These are phyloP conservation scores for Astragalus membranaceus DNA, from an alignment of 306 rosid species.

Conservation along the genomic window DNA sequence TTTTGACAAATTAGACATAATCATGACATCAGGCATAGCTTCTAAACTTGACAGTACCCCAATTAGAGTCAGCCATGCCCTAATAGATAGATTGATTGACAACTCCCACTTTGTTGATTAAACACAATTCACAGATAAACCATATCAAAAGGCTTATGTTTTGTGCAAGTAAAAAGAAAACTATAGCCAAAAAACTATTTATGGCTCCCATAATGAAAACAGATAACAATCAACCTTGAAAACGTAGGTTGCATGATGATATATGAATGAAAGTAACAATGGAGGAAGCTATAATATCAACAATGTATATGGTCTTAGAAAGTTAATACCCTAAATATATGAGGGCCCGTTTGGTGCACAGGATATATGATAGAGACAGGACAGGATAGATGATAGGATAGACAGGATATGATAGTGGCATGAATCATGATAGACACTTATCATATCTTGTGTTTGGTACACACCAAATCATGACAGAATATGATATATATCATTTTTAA, in stretches of 20 bases:
- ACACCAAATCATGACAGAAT: no score
- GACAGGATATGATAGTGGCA: no score
- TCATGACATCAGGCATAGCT: neutral
- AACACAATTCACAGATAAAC: constrained; percentile 5
- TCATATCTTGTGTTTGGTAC: no score
- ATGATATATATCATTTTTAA: no score
- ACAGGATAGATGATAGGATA: no score
- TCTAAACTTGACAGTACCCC: neutral
- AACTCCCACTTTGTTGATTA: neutral
- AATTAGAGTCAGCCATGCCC: constrained; percentile 1
- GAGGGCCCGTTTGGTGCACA: no score
- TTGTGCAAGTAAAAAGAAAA: neutral
- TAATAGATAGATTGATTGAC: neutral
- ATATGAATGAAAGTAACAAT: neutral
- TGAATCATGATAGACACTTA: no score
- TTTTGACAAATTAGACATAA: constrained; percentile 9
- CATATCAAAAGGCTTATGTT: neutral
- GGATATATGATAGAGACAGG: no score
- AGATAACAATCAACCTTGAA: neutral
- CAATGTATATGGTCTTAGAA: neutral
- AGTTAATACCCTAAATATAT: neutral
- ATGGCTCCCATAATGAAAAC: neutral
- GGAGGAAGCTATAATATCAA: neutral
- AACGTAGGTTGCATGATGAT: neutral
- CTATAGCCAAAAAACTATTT: neutral